These are phyloP conservation scores for Citrullus amarus DNA, from an alignment of 306 rosid genomes.

Conservation along the genomic window DNA sequence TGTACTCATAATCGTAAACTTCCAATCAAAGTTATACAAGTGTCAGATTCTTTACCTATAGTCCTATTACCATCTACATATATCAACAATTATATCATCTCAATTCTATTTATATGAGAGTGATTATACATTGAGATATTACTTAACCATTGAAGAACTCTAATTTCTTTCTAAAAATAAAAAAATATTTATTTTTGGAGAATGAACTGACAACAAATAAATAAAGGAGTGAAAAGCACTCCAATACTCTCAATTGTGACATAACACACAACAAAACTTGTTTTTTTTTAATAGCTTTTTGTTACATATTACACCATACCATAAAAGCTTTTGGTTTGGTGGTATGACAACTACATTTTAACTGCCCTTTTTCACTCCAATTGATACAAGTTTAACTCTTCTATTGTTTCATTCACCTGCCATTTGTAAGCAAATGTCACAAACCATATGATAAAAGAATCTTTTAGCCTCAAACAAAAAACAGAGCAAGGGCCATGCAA, in stretches of 20 bases:
- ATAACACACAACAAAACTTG: too few species aligned
- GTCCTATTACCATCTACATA: background rate
- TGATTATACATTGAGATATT: background rate
- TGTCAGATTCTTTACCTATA: background rate
- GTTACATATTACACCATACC: background rate
- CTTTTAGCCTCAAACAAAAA: background rate
- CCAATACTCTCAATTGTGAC: background rate
- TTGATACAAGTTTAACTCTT: background rate
- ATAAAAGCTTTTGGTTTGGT: constrained; percentile 4
- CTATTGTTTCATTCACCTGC: background rate
- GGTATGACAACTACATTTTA: background rate
- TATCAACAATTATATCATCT: background rate
- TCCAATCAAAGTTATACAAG: background rate
- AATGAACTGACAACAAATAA: background rate
- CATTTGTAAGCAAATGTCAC: background rate
- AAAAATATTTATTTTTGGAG: background rate
- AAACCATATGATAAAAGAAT: background rate
- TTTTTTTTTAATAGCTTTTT: background rate
- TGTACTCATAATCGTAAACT: background rate
- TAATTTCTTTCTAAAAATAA: background rate
- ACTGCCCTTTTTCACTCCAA: background rate
- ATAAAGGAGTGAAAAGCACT: background rate
- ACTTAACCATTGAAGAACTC: background rate
- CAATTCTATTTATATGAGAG: background rate
- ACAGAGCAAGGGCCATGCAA: constrained; percentile 1